Conservation (phyloP, 2,329 filamentous ascomycete species). For the Xylariales sp. region DNA sequence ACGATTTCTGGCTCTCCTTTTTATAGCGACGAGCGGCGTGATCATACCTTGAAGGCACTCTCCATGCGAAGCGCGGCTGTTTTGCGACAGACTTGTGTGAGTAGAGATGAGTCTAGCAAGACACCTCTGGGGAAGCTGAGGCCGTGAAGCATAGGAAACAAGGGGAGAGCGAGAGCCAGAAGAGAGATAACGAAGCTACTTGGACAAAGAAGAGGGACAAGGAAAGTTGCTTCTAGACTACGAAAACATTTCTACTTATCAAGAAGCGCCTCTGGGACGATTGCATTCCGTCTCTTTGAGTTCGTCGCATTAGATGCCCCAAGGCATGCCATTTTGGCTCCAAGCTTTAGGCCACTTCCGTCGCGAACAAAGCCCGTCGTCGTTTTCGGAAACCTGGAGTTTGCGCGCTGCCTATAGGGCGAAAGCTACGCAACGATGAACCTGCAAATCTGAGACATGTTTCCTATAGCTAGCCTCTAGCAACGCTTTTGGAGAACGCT, state of each 20-base stretch:
- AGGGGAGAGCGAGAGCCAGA: conserved; percentile 14
- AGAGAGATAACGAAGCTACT: conserved; percentile 27
- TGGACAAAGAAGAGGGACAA: conserved; percentile 37
- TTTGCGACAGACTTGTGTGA: conserved; percentile 3
- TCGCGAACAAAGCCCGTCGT: conserved; percentile 38
- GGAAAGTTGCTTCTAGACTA: conserved; percentile 15
- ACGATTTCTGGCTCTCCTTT: conserved; percentile 23
- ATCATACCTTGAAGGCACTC: conserved; percentile 35
- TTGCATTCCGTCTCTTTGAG: conserved; percentile 40
- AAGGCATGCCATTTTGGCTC: conserved; percentile 5
- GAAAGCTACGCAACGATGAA: not conserved
- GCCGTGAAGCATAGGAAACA: conserved; percentile 22
- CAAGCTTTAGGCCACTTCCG: conserved; percentile 19
- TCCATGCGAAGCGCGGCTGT: conserved; percentile 10
- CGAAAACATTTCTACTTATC: conserved; percentile 38
- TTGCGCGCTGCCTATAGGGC: conserved; percentile 9
- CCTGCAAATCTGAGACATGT: not conserved
- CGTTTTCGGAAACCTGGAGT: conserved; percentile 37
- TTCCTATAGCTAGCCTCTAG: conserved; percentile 3
- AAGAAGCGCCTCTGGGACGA: conserved; percentile 27
- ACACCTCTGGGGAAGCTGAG: conserved; percentile 10
- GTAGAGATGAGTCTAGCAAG: conserved; percentile 7
- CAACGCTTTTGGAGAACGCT: not conserved
- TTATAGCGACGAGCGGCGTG: conserved; percentile 36
- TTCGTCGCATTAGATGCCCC: conserved; percentile 21